These are phyloP conservation scores for Lasiosphaeria ovina DNA, from an alignment of 495 filamentous ascomycete genomes.

Conservation along the genomic window DNA sequence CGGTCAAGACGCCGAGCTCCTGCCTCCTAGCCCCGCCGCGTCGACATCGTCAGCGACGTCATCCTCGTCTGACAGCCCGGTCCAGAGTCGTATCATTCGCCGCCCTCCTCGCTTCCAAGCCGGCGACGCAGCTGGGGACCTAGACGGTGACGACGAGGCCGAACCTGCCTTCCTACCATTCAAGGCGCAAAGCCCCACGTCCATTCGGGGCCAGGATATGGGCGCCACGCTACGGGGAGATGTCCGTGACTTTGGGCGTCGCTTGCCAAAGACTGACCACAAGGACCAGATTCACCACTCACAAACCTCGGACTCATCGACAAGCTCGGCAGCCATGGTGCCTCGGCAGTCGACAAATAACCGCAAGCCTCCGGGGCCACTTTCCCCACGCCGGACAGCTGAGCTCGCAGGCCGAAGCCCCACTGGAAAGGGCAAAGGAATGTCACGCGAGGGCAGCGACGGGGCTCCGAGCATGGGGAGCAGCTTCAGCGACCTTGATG, in stretches of 20 bases:
- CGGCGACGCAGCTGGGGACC: slow-evolving; percentile 31
- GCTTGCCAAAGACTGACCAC: slow-evolving; percentile 27
- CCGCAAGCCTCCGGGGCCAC: slow-evolving; percentile 17
- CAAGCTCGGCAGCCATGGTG: slow-evolving; percentile 55
- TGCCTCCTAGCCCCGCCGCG: slow-evolving; percentile 37
- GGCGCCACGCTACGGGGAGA: slow-evolving; percentile 61
- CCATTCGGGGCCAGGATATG: slow-evolving; percentile 47
- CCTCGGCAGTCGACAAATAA: slow-evolving; percentile 13
- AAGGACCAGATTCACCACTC: slow-evolving; percentile 17
- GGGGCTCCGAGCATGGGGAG: slow-evolving; percentile 95
- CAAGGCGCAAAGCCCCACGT: slow-evolving; percentile 12
- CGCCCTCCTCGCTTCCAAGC: slow-evolving; percentile 55
- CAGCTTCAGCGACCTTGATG: slow-evolving; percentile 95
- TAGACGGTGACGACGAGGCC: slow-evolving; percentile 50
- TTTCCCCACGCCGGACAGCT: slow-evolving; percentile 55
- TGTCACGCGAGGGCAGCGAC: slow-evolving; percentile 69
- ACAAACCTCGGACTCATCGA: slow-evolving; percentile 58
- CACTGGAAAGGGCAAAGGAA: slow-evolving; percentile 46
- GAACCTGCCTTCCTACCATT: slow-evolving; percentile 76
- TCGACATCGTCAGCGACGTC: slow-evolving; percentile 32
- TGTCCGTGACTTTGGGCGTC: slow-evolving; percentile 40
- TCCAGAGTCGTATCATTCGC: slow-evolving; percentile 54
- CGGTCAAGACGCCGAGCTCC: slow-evolving; percentile 26
- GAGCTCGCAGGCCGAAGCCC: slow-evolving; percentile 58
- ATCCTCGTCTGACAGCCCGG: slow-evolving; percentile 35